phyloP scores from a whole-genome alignment of 2,329 filamentous ascomycete genomes.

The Rosellinia necatrix region DNA sequence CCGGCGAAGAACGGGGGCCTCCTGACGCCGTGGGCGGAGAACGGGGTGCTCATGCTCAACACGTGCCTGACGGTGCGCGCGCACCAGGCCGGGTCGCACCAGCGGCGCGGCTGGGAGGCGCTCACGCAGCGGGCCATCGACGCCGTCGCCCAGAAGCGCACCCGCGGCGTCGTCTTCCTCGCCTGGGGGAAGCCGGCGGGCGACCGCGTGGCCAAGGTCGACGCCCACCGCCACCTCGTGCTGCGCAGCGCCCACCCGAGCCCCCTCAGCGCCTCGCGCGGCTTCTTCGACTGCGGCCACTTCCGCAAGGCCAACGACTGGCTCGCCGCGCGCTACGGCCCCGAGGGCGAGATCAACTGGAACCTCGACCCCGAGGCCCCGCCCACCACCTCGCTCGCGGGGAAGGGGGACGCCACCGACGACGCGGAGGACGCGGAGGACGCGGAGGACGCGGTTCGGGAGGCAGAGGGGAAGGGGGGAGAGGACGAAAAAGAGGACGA shows the following conservation, averaged over 20 bases:
- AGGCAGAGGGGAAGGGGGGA: neutral
- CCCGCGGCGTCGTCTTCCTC: slow-evolving; percentile 86
- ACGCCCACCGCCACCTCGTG: slow-evolving; percentile 76
- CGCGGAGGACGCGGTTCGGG: neutral
- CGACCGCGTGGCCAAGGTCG: slow-evolving; percentile 75
- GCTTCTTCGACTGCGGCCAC: slow-evolving; percentile 84
- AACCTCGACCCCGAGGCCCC: slow-evolving; percentile 53
- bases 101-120: slow-evolving; percentile 86
- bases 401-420: slow-evolving; percentile 30
- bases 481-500: neutral
- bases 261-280: slow-evolving; percentile 81
- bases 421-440: slow-evolving; percentile 18
- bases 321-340: slow-evolving; percentile 78
- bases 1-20: slow-evolving; percentile 81
- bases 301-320: slow-evolving; percentile 85
- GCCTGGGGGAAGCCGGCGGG: slow-evolving; percentile 90
- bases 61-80: slow-evolving; percentile 92
- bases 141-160: slow-evolving; percentile 76
- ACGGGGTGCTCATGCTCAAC: slow-evolving; percentile 90
- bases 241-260: slow-evolving; percentile 89
- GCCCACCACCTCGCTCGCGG: slow-evolving; percentile 32
- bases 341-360: slow-evolving; percentile 86
- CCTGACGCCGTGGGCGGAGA: slow-evolving; percentile 90
- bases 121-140: slow-evolving; percentile 94
- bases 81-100: slow-evolving; percentile 84